Evolutionary conservation across 2,329 filamentous ascomycete species (phyloP).

Genomic region (Grosmannia huntii): DNA sequence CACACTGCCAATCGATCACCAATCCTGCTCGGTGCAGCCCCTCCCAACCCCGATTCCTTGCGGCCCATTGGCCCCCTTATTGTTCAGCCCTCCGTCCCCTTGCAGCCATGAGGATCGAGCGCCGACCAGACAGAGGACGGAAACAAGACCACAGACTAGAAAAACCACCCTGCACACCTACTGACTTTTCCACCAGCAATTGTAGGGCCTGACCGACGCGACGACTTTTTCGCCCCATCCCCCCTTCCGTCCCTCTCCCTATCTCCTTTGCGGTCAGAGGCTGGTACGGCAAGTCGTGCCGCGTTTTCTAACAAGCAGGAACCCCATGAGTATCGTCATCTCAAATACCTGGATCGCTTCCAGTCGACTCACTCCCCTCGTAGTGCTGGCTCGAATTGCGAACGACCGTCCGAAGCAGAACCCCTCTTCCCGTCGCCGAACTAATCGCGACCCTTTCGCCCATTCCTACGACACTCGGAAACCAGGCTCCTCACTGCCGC

Average conservation of each 20-base stretch:
- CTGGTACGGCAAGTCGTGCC: background rate
- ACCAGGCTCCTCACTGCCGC: constrained; percentile 1
- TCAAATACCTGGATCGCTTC: background rate
- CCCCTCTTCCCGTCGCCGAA: background rate
- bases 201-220: background rate
- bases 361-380: background rate
- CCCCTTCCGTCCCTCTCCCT: background rate
- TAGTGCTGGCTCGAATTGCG: background rate
- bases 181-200: background rate
- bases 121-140: constrained; percentile 2
- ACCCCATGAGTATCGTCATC: background rate
- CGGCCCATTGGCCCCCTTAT: constrained; percentile 9
- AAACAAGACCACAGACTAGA: background rate
- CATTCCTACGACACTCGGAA: background rate
- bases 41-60: constrained; percentile 3
- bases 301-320: background rate
- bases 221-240: background rate
- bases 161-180: background rate
- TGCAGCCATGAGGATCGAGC: constrained; percentile 7
- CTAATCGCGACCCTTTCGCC: background rate
- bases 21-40: constrained; percentile 6
- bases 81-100: constrained; percentile 8
- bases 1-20: constrained; percentile 3
- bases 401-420: background rate
- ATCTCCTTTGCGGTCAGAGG: background rate